Evolutionary conservation across 202 grass and related monocot genomes (phyloP).

Genomic region (Cymbopogon flexuosus): DNA sequence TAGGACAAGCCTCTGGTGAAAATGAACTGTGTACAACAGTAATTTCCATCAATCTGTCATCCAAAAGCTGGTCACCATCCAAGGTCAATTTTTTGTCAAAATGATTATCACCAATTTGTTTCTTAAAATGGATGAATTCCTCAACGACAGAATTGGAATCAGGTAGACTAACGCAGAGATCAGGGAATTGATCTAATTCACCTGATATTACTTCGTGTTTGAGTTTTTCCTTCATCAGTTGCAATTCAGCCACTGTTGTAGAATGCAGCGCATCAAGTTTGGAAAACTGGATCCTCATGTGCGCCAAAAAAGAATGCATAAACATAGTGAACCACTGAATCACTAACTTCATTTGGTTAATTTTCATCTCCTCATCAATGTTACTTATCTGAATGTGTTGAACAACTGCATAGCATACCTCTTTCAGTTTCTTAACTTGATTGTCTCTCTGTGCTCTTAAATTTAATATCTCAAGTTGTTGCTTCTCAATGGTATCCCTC

Average conservation of each 20-base stretch:
- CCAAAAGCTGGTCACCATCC: constrained; percentile 3
- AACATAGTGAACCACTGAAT: constrained; percentile 47
- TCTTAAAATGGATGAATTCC: constrained; percentile 51
- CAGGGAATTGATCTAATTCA: constrained; percentile 42
- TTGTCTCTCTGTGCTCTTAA: constrained; percentile 45
- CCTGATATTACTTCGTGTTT: constrained; percentile 48
- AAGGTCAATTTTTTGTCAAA: neutral
- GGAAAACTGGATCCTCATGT: constrained; percentile 46
- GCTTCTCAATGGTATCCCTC: constrained; percentile 45
- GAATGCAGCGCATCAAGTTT: constrained; percentile 54
- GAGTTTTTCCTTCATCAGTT: constrained; percentile 51
- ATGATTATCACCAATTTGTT: constrained; percentile 9
- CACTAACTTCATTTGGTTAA: constrained; percentile 40
- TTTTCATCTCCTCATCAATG: constrained; percentile 30
- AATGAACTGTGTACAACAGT: neutral
- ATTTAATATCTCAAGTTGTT: constrained; percentile 47
- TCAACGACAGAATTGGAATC: constrained; percentile 56
- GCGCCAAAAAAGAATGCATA: constrained; percentile 45
- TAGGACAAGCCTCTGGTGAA: constrained; percentile 20
- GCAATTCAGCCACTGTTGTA: constrained; percentile 37
- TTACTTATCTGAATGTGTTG: constrained; percentile 36
- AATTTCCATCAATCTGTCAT: constrained; percentile 24
- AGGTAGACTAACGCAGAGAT: constrained; percentile 36
- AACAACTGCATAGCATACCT: constrained; percentile 40
- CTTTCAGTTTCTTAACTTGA: constrained; percentile 38